Conservation (phyloP, 495 filamentous ascomycete species). For the Aspergillus heteromorphus region DNA sequence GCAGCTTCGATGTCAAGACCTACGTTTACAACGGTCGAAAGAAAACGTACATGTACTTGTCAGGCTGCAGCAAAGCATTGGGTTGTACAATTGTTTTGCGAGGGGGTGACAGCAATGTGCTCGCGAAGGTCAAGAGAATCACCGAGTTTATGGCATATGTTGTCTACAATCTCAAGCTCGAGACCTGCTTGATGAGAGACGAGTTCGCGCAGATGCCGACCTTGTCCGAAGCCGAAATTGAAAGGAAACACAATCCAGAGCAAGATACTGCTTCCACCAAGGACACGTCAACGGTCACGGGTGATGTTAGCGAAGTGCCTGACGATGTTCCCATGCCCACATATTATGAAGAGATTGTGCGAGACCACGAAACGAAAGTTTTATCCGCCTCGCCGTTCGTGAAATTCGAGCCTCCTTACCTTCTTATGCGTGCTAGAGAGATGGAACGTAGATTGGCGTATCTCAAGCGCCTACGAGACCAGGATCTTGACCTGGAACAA, state of each 20-base stretch:
- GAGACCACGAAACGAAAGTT: constrained; percentile 84
- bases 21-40: constrained; percentile 76
- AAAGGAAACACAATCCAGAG: constrained; percentile 6
- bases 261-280: constrained; percentile 7
- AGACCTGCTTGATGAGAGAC: constrained; percentile 93
- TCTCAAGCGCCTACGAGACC: constrained; percentile 74
- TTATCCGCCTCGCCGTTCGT: constrained; percentile 97
- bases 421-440: constrained; percentile 85
- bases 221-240: constrained; percentile 36
- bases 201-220: constrained; percentile 86
- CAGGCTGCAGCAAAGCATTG: constrained; percentile 85
- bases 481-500: constrained; percentile 54
- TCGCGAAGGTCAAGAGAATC: constrained; percentile 82
- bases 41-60: constrained; percentile 94
- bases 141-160: constrained; percentile 99
- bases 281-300: constrained; percentile 13
- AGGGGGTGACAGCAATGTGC: constrained; percentile 62
- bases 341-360: constrained; percentile 90
- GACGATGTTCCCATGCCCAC: constrained; percentile 86
- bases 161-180: constrained; percentile 93
- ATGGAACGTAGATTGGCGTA: constrained; percentile 78
- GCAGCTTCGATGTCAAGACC: constrained; percentile 90
- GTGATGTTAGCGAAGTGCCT: constrained; percentile 57
- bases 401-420: constrained; percentile 87
- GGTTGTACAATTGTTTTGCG: constrained; percentile 95